phyloP scores from a whole-genome alignment of 1,284 basidiomycete species.

The Mycosarcoma mackinlayi region DNA sequence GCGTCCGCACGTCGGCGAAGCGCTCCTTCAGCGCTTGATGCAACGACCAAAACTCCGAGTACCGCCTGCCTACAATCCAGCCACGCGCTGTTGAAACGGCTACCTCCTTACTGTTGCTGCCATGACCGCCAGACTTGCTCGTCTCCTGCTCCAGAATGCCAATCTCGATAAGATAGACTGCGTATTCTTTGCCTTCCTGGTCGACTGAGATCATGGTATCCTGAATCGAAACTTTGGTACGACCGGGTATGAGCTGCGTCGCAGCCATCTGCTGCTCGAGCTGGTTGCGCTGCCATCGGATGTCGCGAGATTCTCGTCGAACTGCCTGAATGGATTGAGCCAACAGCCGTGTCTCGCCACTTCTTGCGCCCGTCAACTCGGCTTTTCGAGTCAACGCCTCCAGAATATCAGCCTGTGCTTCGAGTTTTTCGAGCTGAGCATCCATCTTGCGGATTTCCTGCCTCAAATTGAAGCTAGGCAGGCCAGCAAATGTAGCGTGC shows the following conservation, averaged over 20 bases:
- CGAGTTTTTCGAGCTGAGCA: conserved; percentile 79
- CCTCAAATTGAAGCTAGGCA: conserved; percentile 27
- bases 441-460: conserved; percentile 61
- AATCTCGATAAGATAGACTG: conserved; percentile 91
- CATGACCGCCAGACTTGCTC: conserved; percentile 7
- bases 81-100: conserved; percentile 71
- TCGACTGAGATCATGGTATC: conserved; percentile 48
- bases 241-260: conserved; percentile 86
- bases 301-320: conserved; percentile 81
- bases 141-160: conserved; percentile 68
- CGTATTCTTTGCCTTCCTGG: conserved; percentile 86
- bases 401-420: conserved; percentile 83
- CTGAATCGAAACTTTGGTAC: conserved; percentile 70
- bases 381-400: conserved; percentile 90
- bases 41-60: conserved; percentile 92
- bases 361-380: conserved; percentile 85
- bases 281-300: conserved; percentile 77
- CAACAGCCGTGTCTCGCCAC: conserved; percentile 83
- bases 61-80: conserved; percentile 90
- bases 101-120: neutral
- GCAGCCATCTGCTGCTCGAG: conserved; percentile 85
- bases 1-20: conserved; percentile 40
- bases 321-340: conserved; percentile 83
- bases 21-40: conserved; percentile 83
- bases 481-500: conserved; percentile 5